phyloP scores from a whole-genome alignment of 768 basidiomycete genomes.

The Chalciporus sphaerocephalus region DNA sequence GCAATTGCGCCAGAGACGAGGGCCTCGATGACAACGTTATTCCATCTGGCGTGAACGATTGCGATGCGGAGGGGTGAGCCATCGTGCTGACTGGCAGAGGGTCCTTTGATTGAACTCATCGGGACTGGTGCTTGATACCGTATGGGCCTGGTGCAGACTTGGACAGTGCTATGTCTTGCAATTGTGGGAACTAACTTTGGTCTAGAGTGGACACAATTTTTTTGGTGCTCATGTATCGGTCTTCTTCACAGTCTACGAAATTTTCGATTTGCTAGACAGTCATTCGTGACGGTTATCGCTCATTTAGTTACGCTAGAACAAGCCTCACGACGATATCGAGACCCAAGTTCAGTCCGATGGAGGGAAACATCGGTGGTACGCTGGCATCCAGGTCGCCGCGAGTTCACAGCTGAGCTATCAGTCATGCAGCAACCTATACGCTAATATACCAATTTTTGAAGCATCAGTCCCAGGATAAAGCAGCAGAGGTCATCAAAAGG shows the following conservation, averaged over 20 bases:
- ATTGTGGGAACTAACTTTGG: slow-evolving; percentile 25
- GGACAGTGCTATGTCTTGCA: too few species aligned
- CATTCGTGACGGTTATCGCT: too few species aligned
- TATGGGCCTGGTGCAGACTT: too few species aligned
- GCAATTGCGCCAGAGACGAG: slow-evolving; percentile 74
- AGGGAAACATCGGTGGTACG: slow-evolving; percentile 53
- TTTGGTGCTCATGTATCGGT: background rate
- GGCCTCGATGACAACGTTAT: slow-evolving; percentile 79
- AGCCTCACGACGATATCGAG: background rate
- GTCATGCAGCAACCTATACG: slow-evolving; percentile 60
- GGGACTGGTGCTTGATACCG: background rate
- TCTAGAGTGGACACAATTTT: background rate
- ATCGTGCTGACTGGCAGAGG: slow-evolving; percentile 61
- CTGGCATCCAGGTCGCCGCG: slow-evolving; percentile 4
- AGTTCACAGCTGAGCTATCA: slow-evolving; percentile 6
- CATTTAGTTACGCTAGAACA: background rate
- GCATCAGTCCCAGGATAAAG: slow-evolving; percentile 62
- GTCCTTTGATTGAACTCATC: slow-evolving; percentile 67
- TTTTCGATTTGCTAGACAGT: too few species aligned
- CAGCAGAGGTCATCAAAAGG: slow-evolving; percentile 69
- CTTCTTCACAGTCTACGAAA: too few species aligned
- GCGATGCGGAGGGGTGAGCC: slow-evolving; percentile 80
- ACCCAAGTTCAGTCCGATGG: slow-evolving; percentile 32
- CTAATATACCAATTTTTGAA: slow-evolving; percentile 71
- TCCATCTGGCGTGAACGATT: slow-evolving; percentile 97